These are phyloP conservation scores for Cercospora zeina DNA, from an alignment of 2,329 filamentous ascomycete species.

Conservation along the genomic window DNA sequence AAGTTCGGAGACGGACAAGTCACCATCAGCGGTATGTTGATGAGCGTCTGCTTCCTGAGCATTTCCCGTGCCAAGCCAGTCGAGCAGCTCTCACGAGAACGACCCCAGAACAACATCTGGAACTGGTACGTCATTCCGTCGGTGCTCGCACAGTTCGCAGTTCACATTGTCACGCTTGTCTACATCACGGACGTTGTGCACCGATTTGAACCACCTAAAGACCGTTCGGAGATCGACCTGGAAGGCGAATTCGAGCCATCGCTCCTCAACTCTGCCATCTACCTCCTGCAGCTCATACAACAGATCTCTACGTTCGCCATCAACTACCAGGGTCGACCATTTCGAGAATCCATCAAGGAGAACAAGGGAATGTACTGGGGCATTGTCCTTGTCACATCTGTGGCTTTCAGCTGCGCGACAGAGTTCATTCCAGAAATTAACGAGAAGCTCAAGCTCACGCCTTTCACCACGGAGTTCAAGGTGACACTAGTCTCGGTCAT, in stretches of 20 bases:
- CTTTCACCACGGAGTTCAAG: slow-evolving; percentile 88
- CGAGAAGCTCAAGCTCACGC: slow-evolving; percentile 85
- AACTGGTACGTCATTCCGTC: slow-evolving; percentile 98
- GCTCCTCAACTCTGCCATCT: slow-evolving; percentile 93
- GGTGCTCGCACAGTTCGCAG: slow-evolving; percentile 92
- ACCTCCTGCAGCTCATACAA: slow-evolving; percentile 95
- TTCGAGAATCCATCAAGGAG: slow-evolving; percentile 92
- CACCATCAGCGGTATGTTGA: slow-evolving; percentile 98
- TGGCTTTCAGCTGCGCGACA: slow-evolving; percentile 91
- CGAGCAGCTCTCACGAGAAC: slow-evolving; percentile 92
- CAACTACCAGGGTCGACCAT: slow-evolving; percentile 97
- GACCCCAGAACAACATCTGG: slow-evolving; percentile 97
- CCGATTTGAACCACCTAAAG: slow-evolving; percentile 68
- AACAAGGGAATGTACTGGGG: slow-evolving; percentile 99
- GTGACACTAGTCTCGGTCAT: slow-evolving; percentile 78
- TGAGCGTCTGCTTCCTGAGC: slow-evolving; percentile 98
- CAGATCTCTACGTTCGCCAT: slow-evolving; percentile 99
- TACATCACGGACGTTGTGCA: slow-evolving; percentile 92
- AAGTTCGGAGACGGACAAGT: slow-evolving; percentile 99
- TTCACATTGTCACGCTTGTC: slow-evolving; percentile 91
- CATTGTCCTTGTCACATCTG: slow-evolving; percentile 81
- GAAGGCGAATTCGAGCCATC: slow-evolving; percentile 94
- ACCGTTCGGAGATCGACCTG: slow-evolving; percentile 68
- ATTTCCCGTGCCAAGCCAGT: slow-evolving; percentile 97
- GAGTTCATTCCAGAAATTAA: slow-evolving; percentile 97